Percentiles rank a stretch among this genome's conserved stretches.
These are phyloP conservation scores for Phanerochaete carnosa DNA, from an alignment of 768 basidiomycete species.

Conservation along the genomic window DNA sequence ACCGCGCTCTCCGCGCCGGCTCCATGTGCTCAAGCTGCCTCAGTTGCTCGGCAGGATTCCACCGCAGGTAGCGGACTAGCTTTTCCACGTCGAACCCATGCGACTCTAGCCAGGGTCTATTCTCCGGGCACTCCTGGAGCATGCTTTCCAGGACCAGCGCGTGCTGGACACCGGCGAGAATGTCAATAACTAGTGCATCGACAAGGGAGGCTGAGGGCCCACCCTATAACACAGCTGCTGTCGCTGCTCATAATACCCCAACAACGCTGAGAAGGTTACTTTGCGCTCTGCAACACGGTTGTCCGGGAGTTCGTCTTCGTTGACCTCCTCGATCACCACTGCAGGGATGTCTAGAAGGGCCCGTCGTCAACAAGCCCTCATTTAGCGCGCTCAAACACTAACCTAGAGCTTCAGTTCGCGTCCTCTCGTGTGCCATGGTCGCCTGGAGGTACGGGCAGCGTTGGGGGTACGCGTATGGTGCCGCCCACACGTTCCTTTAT, in stretches of 20 bases:
- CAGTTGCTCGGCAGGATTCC: slow-evolving; percentile 11
- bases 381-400: not conserved
- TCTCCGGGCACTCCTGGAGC: slow-evolving; percentile 1
- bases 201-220: not conserved
- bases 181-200: not conserved
- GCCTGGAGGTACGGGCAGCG: not conserved
- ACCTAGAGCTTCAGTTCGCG: not conserved
- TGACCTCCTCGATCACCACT: not conserved
- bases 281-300: not conserved
- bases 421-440: not conserved
- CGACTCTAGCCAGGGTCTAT: slow-evolving; percentile 4
- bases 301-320: not conserved
- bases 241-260: not conserved
- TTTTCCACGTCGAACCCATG: slow-evolving; percentile 7
- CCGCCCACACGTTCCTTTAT: not conserved
- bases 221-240: slow-evolving; percentile 1
- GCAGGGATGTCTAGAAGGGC: not conserved
- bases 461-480: not conserved
- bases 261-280: not conserved
- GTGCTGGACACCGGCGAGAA: not conserved
- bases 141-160: slow-evolving; percentile 5
- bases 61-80: slow-evolving; percentile 4
- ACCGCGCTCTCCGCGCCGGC: not conserved
- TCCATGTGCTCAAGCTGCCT: slow-evolving; percentile 3
- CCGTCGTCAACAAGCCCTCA: not conserved